A percentile compares a stretch with the other conserved stretches of the same genome.
phyloP scores from a whole-genome alignment of 805 yeast species.

The Brettanomyces sp. region DNA sequence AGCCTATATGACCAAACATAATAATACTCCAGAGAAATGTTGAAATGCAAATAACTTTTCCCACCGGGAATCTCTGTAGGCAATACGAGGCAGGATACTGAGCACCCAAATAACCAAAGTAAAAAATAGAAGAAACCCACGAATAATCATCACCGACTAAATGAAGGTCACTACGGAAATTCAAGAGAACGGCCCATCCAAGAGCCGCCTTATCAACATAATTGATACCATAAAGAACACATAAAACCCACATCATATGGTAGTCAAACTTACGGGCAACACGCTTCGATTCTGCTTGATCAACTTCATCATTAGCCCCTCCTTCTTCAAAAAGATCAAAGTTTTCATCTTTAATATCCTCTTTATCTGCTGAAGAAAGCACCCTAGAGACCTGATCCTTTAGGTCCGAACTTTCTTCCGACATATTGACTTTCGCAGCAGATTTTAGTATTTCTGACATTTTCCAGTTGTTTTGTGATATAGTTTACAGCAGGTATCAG shows the following conservation, averaged over 20 bases:
- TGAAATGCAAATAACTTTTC: slow-evolving; percentile 24
- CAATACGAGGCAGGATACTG: slow-evolving; percentile 5
- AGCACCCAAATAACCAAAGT: slow-evolving; percentile 34
- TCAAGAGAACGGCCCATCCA: slow-evolving; percentile 21
- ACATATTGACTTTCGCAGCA: background rate
- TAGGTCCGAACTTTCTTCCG: background rate
- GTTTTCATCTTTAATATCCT: slow-evolving; percentile 6
- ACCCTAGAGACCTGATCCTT: background rate
- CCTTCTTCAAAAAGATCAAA: slow-evolving; percentile 14
- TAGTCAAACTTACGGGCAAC: slow-evolving; percentile 25
- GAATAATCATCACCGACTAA: slow-evolving; percentile 30
- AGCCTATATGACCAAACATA: slow-evolving; percentile 25
- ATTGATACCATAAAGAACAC: slow-evolving; percentile 21
- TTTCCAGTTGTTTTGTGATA: no score
- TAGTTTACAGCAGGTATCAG: no score
- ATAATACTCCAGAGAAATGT: slow-evolving; percentile 28
- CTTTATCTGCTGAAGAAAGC: background rate
- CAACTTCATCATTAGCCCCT: slow-evolving; percentile 20
- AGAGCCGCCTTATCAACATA: slow-evolving; percentile 23
- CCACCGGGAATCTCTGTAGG: slow-evolving; percentile 39
- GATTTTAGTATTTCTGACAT: background rate
- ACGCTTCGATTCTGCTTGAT: slow-evolving; percentile 22
- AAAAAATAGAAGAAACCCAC: slow-evolving; percentile 36
- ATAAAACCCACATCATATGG: slow-evolving; percentile 23
- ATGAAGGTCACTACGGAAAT: slow-evolving; percentile 24